phyloP scores from a whole-genome alignment of 192 early-diverging fungal species.

The Coemansia sp. region DNA sequence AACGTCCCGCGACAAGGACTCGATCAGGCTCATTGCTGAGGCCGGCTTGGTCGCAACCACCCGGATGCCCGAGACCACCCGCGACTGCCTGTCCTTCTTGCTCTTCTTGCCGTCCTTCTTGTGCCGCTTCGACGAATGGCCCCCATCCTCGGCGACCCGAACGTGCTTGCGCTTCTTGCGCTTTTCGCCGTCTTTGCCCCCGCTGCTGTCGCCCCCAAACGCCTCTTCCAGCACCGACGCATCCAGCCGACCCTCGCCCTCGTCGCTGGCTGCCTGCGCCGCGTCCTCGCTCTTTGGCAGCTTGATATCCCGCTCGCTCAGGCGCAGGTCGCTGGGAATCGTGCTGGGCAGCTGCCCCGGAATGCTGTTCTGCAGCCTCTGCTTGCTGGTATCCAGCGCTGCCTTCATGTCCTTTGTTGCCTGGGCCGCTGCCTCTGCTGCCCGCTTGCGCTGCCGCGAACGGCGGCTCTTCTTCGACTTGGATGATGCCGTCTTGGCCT shows the following conservation, averaged over 20 bases:
- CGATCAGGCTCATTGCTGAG: constrained; percentile 16
- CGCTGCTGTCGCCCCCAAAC: constrained; percentile 10
- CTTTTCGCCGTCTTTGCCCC: not conserved
- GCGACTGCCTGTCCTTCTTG: constrained; percentile 13
- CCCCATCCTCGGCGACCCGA: too few species aligned
- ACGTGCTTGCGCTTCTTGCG: not conserved
- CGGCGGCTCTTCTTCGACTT: constrained; percentile 27
- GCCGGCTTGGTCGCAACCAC: constrained; percentile 32
- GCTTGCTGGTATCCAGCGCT: constrained; percentile 12
- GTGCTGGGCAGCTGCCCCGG: constrained; percentile 23
- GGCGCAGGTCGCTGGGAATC: constrained; percentile 35
- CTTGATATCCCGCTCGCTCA: constrained; percentile 3
- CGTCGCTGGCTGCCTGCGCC: not conserved
- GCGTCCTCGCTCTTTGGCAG: not conserved
- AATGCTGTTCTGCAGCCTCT: not conserved
- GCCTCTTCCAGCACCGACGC: constrained; percentile 28
- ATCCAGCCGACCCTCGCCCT: constrained; percentile 11
- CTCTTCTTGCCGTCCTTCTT: constrained; percentile 13
- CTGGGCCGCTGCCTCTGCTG: constrained; percentile 3
- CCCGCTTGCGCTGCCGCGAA: constrained; percentile 34
- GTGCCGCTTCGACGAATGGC: too few species aligned
- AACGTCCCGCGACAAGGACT: constrained; percentile 26
- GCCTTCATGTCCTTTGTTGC: constrained; percentile 2
- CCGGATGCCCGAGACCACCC: constrained; percentile 37
- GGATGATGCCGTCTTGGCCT: not conserved